Base-by-base conservation (phyloP, 192 early-diverging fungal species). In the Podila clonocystis region DNA sequence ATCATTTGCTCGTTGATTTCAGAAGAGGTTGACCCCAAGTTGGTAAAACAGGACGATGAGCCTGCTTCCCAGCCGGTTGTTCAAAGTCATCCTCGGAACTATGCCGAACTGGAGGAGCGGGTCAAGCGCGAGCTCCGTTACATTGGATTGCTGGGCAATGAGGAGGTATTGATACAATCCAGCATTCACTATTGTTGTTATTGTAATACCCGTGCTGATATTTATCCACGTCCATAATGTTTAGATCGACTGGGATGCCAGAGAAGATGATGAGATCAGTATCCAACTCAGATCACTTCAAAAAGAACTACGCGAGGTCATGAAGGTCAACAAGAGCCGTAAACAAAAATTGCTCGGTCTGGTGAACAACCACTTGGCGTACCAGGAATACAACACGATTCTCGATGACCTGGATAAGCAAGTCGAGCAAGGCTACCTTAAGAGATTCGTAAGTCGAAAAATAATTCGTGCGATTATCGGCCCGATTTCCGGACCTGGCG, bases 391-490 rank as follows among this genome's bases (percentile, higher is more conserved):
- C 85, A 91, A 89, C 30, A 87, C 90, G 31, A 91, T 97, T 20
- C 82, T 97, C 65, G 96, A 97, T 64, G 93, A 94, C 61, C 85
- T 96, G 34, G 95, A 97, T 74, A 94, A 92, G 76, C 93, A 94
- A 79, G 92, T 98, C 22, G 96, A 97, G 74, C 90, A 92, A 74
- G 89, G 90, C 73, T 98, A 95, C 71, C 76, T 92, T 28, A 95
- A 95, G 82, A 88, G 96, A 62, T 93, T 95, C 85, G 93, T 95
- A 85, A 70, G 89, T 88, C 15, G 62, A 63, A 19, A 60, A 36
- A 9, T 45, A 20, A 50, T 30, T 17, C 50, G 2, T 50, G 19
- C 41, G 1, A 3, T 13, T 22, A 7, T 68, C 9, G 8, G 24
- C 19, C 19, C 20, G 29, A 34, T 29, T 29, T 19, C n/a, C 52